Evolutionary conservation across 805 yeast species (phyloP).

Genomic region (Blastobotrys robertii): DNA sequence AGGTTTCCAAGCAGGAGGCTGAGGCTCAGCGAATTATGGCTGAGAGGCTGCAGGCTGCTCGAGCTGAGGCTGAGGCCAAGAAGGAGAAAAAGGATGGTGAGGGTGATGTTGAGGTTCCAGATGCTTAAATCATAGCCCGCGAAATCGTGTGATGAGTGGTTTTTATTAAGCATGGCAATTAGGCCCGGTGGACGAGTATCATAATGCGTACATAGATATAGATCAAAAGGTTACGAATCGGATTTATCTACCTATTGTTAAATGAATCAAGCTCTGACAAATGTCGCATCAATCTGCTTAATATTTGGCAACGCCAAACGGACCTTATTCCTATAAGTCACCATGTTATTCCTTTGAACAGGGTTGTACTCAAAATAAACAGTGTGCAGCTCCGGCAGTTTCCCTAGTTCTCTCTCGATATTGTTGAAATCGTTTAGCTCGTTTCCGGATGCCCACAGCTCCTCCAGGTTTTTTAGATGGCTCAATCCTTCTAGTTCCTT

Average conservation of each 20-base stretch:
- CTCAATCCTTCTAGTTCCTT: slow-evolving; percentile 50
- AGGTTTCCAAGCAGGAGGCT: slow-evolving; percentile 80
- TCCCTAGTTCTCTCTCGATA: slow-evolving; percentile 53
- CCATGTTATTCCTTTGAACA: slow-evolving; percentile 58
- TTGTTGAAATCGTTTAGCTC: slow-evolving; percentile 58
- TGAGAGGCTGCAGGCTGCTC: slow-evolving; percentile 71
- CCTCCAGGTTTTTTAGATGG: slow-evolving; percentile 67
- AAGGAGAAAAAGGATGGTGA: slow-evolving; percentile 11
- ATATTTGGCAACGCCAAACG: slow-evolving; percentile 60
- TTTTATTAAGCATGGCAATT: neutral
- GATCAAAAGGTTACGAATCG: neutral
- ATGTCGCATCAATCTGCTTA: slow-evolving; percentile 86
- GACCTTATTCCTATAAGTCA: slow-evolving; percentile 78
- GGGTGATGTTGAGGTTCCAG: slow-evolving; percentile 9
- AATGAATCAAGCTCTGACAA: slow-evolving; percentile 20
- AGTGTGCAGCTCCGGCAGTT: slow-evolving; percentile 60
- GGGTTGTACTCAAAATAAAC: slow-evolving; percentile 95
- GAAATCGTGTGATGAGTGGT: neutral
- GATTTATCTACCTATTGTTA: neutral
- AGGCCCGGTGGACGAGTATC: neutral
- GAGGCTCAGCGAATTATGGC: slow-evolving; percentile 74
- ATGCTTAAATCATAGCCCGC: slow-evolving; percentile 1
- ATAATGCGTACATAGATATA: neutral
- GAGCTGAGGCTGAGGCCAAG: slow-evolving; percentile 44
- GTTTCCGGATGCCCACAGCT: slow-evolving; percentile 88